phyloP scores from a whole-genome alignment of 805 yeast genomes.

The Babjeviella inositovora region DNA sequence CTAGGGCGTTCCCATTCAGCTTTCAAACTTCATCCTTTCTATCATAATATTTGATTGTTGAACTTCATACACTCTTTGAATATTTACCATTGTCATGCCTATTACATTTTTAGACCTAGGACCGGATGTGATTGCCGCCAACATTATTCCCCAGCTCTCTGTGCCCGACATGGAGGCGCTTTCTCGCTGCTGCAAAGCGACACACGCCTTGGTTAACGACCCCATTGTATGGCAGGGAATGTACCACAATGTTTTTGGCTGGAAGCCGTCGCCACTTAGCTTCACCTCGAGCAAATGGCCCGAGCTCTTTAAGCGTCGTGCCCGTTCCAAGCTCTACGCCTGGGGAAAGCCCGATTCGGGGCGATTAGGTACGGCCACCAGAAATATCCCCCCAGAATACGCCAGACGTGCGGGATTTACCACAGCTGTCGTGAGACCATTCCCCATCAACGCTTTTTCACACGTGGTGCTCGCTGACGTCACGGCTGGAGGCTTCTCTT shows the following conservation, averaged over 20 bases:
- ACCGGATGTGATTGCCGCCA: constrained; percentile 20
- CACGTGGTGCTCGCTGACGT: constrained; percentile 23
- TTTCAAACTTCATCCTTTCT: too few species aligned
- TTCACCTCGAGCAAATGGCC: constrained; percentile 29
- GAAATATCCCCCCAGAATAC: constrained; percentile 9
- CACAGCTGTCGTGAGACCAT: constrained; percentile 18
- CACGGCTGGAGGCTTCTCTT: constrained; percentile 50
- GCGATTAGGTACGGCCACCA: constrained; percentile 24
- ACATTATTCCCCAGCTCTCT: constrained; percentile 14
- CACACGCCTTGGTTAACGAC: constrained; percentile 15
- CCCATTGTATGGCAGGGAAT: constrained; percentile 27
- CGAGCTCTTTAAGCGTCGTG: constrained; percentile 21
- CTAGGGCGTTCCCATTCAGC: too few species aligned
- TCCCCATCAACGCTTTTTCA: constrained; percentile 16
- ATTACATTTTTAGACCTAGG: constrained; percentile 10
- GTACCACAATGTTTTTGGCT: constrained; percentile 25
- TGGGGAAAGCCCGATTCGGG: constrained; percentile 32
- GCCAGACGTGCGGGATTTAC: constrained; percentile 6
- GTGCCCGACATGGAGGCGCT: constrained; percentile 22
- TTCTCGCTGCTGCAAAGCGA: constrained; percentile 17
- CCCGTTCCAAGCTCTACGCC: constrained; percentile 21
- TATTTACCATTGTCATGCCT: background rate
- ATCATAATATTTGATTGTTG: too few species aligned
- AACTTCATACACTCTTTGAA: too few species aligned
- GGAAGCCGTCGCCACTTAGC: constrained; percentile 21